Conservation (phyloP, 768 basidiomycete genomes). For the Boletellus sp. region DNA sequence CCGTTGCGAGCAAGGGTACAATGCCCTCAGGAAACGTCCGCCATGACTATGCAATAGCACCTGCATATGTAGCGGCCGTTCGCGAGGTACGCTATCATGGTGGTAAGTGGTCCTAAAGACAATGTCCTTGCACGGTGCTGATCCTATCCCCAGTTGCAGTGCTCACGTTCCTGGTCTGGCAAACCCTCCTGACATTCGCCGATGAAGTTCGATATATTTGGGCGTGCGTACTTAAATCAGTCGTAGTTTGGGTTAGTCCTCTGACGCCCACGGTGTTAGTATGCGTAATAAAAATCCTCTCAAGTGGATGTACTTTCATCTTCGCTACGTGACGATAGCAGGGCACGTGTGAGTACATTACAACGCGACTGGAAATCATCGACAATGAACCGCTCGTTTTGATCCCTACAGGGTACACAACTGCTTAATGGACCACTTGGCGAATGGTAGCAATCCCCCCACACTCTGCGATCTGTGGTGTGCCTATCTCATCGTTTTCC, state of each 20-base stretch:
- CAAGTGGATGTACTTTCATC: slow-evolving; percentile 31
- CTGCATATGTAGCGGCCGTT: not conserved
- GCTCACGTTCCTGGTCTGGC: slow-evolving; percentile 16
- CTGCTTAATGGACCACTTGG: slow-evolving; percentile 2
- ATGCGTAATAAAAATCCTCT: slow-evolving; percentile 20
- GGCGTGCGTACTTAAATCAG: slow-evolving; percentile 15
- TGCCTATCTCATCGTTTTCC: not conserved
- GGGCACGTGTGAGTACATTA: slow-evolving; percentile 19
- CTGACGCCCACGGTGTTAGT: slow-evolving; percentile 7
- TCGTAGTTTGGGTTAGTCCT: not conserved
- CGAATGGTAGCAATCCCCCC: slow-evolving; percentile 10
- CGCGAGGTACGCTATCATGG: slow-evolving; percentile 12
- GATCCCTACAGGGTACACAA: slow-evolving; percentile 18
- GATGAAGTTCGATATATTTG: slow-evolving; percentile 21
- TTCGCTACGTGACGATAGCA: slow-evolving; percentile 22
- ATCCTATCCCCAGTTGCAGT: slow-evolving; percentile 6
- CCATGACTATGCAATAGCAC: not conserved
- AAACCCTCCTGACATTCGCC: slow-evolving; percentile 10
- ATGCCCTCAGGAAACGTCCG: too few species aligned
- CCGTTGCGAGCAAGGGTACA: too few species aligned
- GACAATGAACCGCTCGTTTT: too few species aligned
- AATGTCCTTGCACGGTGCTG: not conserved
- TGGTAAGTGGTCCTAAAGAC: slow-evolving; percentile 2
- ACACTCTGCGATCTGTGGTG: slow-evolving; percentile 11
- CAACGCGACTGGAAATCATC: too few species aligned